A percentile compares a stretch with the other conserved stretches of the same genome.
Evolutionary conservation across 306 rosid genomes (phyloP).

Genomic region (Oxytropis ochrocephala): DNA sequence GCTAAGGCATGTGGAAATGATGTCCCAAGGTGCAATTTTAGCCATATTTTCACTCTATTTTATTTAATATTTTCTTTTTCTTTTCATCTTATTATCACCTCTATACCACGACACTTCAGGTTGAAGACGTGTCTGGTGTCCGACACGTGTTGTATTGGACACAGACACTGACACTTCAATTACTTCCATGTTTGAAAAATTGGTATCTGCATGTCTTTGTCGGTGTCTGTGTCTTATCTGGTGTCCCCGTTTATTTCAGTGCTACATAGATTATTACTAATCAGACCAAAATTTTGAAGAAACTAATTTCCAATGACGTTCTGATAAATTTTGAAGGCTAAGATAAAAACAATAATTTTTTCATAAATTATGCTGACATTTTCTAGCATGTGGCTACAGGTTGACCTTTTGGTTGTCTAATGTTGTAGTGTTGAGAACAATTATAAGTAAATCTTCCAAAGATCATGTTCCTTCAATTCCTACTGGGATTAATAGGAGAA

Average conservation of each 20-base stretch:
- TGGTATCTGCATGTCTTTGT: too few species aligned
- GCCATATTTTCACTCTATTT: slow-evolving; percentile 5
- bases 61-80: not conserved
- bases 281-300: not conserved
- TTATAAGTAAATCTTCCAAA: slow-evolving; percentile 49
- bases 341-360: not conserved
- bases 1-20: slow-evolving; percentile 99
- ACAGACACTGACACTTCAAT: not conserved
- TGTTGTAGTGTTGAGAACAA: slow-evolving; percentile 64
- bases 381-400: slow-evolving; percentile 38
- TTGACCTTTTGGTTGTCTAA: slow-evolving; percentile 91
- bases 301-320: not conserved
- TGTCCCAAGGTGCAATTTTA: slow-evolving; percentile 66
- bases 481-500: slow-evolving; percentile 33
- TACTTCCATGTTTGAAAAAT: too few species aligned
- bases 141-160: too few species aligned
- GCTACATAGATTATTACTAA: not conserved
- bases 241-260: not conserved
- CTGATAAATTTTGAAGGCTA: slow-evolving; percentile 8
- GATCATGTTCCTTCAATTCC: slow-evolving; percentile 24
- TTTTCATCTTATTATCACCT: not conserved
- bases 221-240: not conserved
- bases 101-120: too few species aligned
- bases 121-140: too few species aligned
- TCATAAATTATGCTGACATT: slow-evolving; percentile 12